phyloP scores from a whole-genome alignment of 1,284 basidiomycete genomes.

The Fomitopsis betulina region DNA sequence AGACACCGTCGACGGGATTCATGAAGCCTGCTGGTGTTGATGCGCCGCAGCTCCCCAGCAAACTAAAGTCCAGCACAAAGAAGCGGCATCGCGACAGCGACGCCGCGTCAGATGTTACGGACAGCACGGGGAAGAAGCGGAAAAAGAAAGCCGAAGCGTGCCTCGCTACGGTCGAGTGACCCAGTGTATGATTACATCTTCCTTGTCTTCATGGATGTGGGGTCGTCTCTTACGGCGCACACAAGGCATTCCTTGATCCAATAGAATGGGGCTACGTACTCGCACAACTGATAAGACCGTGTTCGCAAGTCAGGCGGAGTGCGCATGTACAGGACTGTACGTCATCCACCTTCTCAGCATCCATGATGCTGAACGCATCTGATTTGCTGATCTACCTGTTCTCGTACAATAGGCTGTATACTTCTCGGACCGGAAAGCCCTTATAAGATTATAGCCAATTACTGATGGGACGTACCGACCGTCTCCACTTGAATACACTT shows the following conservation, averaged over 20 bases:
- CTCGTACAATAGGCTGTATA: background rate
- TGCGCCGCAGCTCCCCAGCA: slow-evolving; percentile 29
- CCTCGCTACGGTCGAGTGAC: slow-evolving; percentile 2
- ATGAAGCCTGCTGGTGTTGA: slow-evolving; percentile 55
- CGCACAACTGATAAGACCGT: background rate
- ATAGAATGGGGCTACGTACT: too few relatives aligned
- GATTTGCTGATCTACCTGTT: background rate
- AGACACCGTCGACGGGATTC: slow-evolving; percentile 32
- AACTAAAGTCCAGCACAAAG: slow-evolving; percentile 4
- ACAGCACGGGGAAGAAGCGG: slow-evolving; percentile 18
- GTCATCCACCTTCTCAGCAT: background rate
- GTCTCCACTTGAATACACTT: background rate
- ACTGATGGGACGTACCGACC: background rate
- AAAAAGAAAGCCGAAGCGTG: slow-evolving; percentile 12
- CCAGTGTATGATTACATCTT: background rate
- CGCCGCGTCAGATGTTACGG: slow-evolving; percentile 4
- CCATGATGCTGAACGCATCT: background rate
- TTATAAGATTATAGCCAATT: background rate
- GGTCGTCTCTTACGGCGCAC: background rate
- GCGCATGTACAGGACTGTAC: background rate
- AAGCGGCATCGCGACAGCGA: slow-evolving; percentile 20
- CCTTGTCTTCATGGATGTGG: background rate
- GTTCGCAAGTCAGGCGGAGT: too few relatives aligned
- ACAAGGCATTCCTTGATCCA: too few relatives aligned
- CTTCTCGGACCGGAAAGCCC: background rate